Evolutionary conservation across 2,329 filamentous ascomycete species (phyloP), one percentile per base, ranked within the genome.

Genomic region (Dothidotthia symphoricarpi): DNA sequence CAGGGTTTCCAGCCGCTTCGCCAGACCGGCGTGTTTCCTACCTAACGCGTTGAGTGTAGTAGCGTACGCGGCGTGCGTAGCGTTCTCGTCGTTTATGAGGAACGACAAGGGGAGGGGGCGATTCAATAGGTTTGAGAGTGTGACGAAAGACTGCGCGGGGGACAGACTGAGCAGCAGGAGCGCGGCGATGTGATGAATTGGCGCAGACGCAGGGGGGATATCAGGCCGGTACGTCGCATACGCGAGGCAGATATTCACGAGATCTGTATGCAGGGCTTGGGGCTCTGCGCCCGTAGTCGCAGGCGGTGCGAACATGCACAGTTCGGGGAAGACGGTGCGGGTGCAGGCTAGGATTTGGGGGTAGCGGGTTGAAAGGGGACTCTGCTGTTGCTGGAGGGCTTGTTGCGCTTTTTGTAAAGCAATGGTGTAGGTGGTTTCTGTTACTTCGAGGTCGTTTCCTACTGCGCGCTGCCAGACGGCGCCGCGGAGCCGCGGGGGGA

Each of bases 221-320:
- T 93, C 87, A 50, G 82, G 84, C 44, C 87, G 78, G 66, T 93
- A 93, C 78, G 88, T 85, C 37, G 82, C 76, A 65, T 91, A 91
- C 6, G 87, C 88, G 55, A 82, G 82, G 43, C 91, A 73, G 8
- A 93, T 80, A 58, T 91, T 82, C 13, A 85, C 71, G 19, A 93
- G 70, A 25, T 77, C 74, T 40, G 80, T 72, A 58, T 90, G 80
- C 9, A 90, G 70, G 1, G 86, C 85, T 0, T 78, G 82, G 69
- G 73, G 77, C 19, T 61, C 55, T 34, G 3, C 44, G 43, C 11
- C 44, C 35, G 2, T 22, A 9, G 5, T 22, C 5, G 19, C 5
- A 26, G 43, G 39, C 5, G 73, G 68, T 52, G 83, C 77, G 59
- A 90, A 91, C 58, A 90, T 85, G 51, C 80, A 80, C 30, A 89